Percentiles rank a stretch among this genome's conserved stretches.
These are phyloP conservation scores for Escallonia herrerae DNA, from an alignment of 129 eudicot genomes.

Conservation along the genomic window DNA sequence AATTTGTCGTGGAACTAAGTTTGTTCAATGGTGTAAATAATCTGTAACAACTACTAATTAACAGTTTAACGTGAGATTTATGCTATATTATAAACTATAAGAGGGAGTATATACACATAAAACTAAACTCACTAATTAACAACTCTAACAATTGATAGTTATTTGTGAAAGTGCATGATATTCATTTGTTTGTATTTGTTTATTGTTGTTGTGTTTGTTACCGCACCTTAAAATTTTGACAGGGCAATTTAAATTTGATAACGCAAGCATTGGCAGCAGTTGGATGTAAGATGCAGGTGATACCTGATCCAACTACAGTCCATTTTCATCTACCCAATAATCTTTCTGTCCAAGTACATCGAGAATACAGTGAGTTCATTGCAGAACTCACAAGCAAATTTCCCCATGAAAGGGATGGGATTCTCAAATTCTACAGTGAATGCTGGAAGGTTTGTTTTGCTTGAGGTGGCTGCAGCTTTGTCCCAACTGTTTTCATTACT, in stretches of 20 bases:
- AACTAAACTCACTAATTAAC: too few species aligned
- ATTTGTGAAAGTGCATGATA: not conserved
- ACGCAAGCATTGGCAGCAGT: slow-evolving; percentile 96
- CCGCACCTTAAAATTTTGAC: slow-evolving; percentile 7
- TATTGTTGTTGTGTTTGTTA: not conserved
- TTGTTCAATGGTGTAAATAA: too few species aligned
- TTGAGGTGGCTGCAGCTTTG: slow-evolving; percentile 45
- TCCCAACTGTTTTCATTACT: slow-evolving; percentile 7
- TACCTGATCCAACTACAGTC: slow-evolving; percentile 98
- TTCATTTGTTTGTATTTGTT: not conserved
- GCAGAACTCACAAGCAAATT: slow-evolving; percentile 73
- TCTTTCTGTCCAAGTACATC: slow-evolving; percentile 85
- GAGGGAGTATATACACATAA: too few species aligned
- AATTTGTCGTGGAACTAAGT: too few species aligned
- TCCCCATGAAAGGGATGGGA: slow-evolving; percentile 94
- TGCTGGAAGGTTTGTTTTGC: slow-evolving; percentile 97
- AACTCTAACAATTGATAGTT: not conserved
- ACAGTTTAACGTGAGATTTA: not conserved
- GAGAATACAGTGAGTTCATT: slow-evolving; percentile 75
- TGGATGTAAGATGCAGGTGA: slow-evolving; percentile 86
- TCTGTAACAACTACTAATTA: not conserved
- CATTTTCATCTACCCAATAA: slow-evolving; percentile 87
- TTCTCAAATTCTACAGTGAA: slow-evolving; percentile 70
- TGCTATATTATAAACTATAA: too few species aligned
- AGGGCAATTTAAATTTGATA: slow-evolving; percentile 93